Percentiles rank a stretch among this genome's conserved stretches.
Conservation (phyloP, 1,139 yeast species). For the Candida sp. region DNA sequence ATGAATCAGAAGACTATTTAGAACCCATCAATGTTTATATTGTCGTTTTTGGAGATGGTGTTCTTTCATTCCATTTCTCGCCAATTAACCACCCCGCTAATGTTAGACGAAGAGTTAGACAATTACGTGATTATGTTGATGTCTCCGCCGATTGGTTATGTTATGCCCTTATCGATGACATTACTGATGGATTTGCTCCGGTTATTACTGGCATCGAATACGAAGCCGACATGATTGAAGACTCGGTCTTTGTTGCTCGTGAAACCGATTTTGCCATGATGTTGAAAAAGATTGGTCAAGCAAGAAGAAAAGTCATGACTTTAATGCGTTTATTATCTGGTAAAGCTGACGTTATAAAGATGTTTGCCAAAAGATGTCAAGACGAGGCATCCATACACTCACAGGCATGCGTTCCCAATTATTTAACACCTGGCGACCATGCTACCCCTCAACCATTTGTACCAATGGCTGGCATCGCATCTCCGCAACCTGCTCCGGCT, state of each 20-base stretch:
- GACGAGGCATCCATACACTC: constrained; percentile 43
- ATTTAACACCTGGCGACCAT: constrained; percentile 17
- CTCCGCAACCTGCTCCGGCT: constrained; percentile 3
- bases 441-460: constrained; percentile 10
- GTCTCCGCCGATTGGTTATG: constrained; percentile 92
- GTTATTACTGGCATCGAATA: constrained; percentile 79
- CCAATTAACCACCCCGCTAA: constrained; percentile 79
- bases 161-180: constrained; percentile 88
- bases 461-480: constrained; percentile 1
- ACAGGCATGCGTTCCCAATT: constrained; percentile 9
- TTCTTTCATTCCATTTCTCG: constrained; percentile 77
- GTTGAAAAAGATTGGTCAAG: constrained; percentile 79
- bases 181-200: constrained; percentile 90
- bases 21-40: constrained; percentile 86
- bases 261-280: constrained; percentile 58
- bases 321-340: constrained; percentile 87
- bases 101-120: constrained; percentile 87
- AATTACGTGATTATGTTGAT: constrained; percentile 78
- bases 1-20: constrained; percentile 72
- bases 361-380: constrained; percentile 96
- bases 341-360: constrained; percentile 94
- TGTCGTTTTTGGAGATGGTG: constrained; percentile 83
- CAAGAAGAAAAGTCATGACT: constrained; percentile 90
- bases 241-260: constrained; percentile 44
- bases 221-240: constrained; percentile 90